Base-by-base conservation (phyloP, 768 basidiomycete genomes). In the Boletus vinaceobasis region DNA sequence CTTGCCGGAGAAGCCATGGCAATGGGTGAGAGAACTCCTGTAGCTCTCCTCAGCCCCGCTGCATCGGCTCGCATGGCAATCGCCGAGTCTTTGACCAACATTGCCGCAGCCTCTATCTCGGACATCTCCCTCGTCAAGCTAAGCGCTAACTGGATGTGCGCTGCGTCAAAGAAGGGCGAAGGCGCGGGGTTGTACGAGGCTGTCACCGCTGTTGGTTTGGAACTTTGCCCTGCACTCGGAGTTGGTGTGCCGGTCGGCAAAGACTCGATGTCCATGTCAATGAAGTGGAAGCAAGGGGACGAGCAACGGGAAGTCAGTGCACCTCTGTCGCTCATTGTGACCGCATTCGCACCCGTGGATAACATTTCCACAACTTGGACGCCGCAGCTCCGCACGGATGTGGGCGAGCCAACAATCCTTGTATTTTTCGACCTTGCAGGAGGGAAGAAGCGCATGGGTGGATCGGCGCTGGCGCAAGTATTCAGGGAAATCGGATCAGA, bases 111-210 rank as follows among this genome's bases (percentile, higher is more conserved):
- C 1, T 79, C 82, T 45, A 74, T 95, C 38, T 81, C 82, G 4
- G 79, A 82, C 26, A 75, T 98, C 33, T 77, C 79, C 3, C 77
- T 79, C 53, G 83, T 97, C 64, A 99, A 99, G 73, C 79, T 99
- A n/a, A 95, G 93, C 59, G 96, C 96, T 43, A 99, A 99, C 71
- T 99, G 97, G 97, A 99, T 99, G 97, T 93, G 90, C 56, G 94
- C 95, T 4, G 92, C 96, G 6, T 86, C 85, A 9, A 89, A 89
- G 67, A 77, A 84, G 63, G 88, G 95, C 43, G 96, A 98, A 66
- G 96, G 96, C 11, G 85, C 86, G 0, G 86, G 80, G 11, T 77
- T 99, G 52, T 98, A 96, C 71, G 90, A 88, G 55, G 96, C 95
- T 23, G 91, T 93, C 9, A 74, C 86, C 52, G 91, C 97, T 7